Percentiles rank a stretch among this genome's conserved stretches.
Conservation (phyloP, 2,329 filamentous ascomycete genomes). For the Aspergillus tamarii region DNA sequence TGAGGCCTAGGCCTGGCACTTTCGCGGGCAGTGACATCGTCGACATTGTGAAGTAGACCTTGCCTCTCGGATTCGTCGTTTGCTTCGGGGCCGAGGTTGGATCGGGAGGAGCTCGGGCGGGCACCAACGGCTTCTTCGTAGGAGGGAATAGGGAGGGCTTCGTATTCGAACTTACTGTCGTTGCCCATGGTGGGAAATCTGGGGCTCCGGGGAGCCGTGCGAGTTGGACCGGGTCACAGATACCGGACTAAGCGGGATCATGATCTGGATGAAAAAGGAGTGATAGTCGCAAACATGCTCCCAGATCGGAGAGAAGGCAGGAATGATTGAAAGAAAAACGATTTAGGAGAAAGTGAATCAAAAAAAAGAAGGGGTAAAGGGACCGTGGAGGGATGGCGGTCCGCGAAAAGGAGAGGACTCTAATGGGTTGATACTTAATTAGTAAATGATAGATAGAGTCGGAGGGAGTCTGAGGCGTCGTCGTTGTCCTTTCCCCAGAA, state of each 20-base stretch:
- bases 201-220: conserved; percentile 37
- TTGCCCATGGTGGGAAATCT: conserved; percentile 40
- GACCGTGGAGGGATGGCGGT: conserved; percentile 1
- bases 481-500: conserved; percentile 13
- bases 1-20: conserved; percentile 48
- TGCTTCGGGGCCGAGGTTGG: conserved; percentile 56
- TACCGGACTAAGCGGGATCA: conserved; percentile 39
- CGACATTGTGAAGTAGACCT: conserved; percentile 67
- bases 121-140: conserved; percentile 80
- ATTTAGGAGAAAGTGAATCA: conserved; percentile 2
- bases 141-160: conserved; percentile 72
- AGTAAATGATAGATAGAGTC: conserved; percentile 8
- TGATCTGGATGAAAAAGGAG: conserved; percentile 41
- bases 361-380: conserved; percentile 4
- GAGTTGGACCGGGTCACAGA: conserved; percentile 33
- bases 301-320: conserved; percentile 10
- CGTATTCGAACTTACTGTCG: conserved; percentile 62
- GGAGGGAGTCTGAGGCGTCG: conserved; percentile 9
- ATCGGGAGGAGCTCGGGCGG: conserved; percentile 55
- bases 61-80: conserved; percentile 76
- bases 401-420: conserved; percentile 1
- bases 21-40: conserved; percentile 39
- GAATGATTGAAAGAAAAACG: neutral
- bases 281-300: conserved; percentile 35
- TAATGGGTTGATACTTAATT: neutral